Evolutionary conservation across 257 asterid species (phyloP).

Genomic region (Solanum microdontum): DNA sequence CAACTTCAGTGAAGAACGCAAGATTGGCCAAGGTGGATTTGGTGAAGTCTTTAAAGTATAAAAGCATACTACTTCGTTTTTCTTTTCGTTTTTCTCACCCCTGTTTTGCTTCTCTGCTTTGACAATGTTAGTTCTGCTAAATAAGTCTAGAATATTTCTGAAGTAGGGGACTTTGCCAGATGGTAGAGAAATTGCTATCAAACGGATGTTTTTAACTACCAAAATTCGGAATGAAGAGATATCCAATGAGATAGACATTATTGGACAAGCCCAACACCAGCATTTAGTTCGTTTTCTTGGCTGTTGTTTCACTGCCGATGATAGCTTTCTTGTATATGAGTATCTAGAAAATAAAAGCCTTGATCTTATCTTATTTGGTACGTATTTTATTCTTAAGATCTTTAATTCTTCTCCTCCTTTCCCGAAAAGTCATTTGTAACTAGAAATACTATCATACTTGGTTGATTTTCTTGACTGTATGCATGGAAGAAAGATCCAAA

Average conservation of each 20-base stretch:
- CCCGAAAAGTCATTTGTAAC: background rate
- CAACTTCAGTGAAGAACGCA: background rate
- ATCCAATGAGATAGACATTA: slow-evolving; percentile 4
- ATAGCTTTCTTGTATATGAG: slow-evolving; percentile 4
- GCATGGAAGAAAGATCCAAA: slow-evolving; percentile 1
- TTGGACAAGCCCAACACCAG: slow-evolving; percentile 2
- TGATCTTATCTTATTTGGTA: slow-evolving; percentile 7
- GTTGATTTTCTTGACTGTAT: background rate
- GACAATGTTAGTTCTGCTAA: background rate
- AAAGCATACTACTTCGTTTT: background rate
- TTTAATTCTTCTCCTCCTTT: background rate
- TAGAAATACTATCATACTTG: background rate
- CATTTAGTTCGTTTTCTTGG: slow-evolving; percentile 8
- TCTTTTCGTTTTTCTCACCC: background rate
- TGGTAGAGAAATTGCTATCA: slow-evolving; percentile 6
- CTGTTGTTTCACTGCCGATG: slow-evolving; percentile 2
- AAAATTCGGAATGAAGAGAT: slow-evolving; percentile 4
- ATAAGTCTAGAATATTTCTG: background rate
- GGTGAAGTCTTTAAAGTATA: slow-evolving; percentile 10
- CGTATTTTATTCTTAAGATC: background rate
- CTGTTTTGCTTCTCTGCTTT: background rate
- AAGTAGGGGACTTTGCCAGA: slow-evolving; percentile 9
- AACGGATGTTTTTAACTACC: slow-evolving; percentile 1
- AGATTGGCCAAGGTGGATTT: slow-evolving; percentile 12
- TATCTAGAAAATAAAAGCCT: slow-evolving; percentile 7